phyloP scores from a whole-genome alignment of 805 yeast species.

The Yamadazyma ubonensis region DNA sequence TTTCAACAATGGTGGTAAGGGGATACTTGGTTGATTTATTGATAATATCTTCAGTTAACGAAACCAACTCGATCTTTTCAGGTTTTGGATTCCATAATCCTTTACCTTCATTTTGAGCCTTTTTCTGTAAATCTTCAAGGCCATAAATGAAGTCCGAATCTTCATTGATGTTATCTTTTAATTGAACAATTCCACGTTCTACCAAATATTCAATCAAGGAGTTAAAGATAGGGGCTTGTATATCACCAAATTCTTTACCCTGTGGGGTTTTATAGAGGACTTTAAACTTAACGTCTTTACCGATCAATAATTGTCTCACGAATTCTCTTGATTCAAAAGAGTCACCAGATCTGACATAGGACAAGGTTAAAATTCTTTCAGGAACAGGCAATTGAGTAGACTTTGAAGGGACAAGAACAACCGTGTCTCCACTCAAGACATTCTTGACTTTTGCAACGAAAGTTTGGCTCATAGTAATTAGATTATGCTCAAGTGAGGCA shows the following conservation, averaged over 20 bases:
- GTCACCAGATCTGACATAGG: conserved; percentile 59
- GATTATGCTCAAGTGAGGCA: background rate
- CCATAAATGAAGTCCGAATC: conserved; percentile 39
- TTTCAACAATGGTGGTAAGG: conserved; percentile 64
- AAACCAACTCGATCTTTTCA: conserved; percentile 20
- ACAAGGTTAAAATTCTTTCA: conserved; percentile 64
- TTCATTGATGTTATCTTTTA: conserved; percentile 51
- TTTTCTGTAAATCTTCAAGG: conserved; percentile 43
- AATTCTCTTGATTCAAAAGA: conserved; percentile 62
- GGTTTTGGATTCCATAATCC: conserved; percentile 53
- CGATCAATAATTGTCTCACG: conserved; percentile 60
- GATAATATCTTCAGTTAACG: conserved; percentile 31
- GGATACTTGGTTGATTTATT: conserved; percentile 41
- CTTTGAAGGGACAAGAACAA: conserved; percentile 55
- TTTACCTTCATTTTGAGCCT: conserved; percentile 48
- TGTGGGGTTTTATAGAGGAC: conserved; percentile 53
- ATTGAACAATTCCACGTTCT: conserved; percentile 58
- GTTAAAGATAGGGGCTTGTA: conserved; percentile 59
- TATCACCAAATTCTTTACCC: conserved; percentile 71
- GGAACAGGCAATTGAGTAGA: conserved; percentile 42
- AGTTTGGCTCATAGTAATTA: conserved; percentile 7
- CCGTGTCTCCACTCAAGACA: conserved; percentile 69
- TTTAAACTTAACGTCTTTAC: conserved; percentile 60
- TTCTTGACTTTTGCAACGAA: conserved; percentile 63
- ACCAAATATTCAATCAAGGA: conserved; percentile 59